Percentiles rank a stretch among this genome's conserved stretches.
Conservation (phyloP, 148 eudicot species). For the Rhododendron vialii region DNA sequence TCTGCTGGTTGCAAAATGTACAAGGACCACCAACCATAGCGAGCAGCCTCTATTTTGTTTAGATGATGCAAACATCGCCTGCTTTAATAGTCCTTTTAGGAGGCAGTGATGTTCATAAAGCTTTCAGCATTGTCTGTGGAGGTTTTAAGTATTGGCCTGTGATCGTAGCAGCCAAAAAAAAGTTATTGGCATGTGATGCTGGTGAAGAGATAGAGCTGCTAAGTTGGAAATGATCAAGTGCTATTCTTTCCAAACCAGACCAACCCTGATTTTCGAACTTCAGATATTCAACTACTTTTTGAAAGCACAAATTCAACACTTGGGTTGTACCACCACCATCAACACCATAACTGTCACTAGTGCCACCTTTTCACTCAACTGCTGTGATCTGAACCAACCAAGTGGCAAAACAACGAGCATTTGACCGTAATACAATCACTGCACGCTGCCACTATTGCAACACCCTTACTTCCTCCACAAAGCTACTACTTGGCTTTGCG, state of each 20-base stretch:
- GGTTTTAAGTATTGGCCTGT: neutral
- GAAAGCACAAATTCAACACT: neutral
- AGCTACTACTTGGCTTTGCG: neutral
- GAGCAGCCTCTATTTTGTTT: neutral
- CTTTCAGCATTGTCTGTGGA: neutral
- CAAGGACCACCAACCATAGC: neutral
- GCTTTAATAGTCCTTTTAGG: neutral
- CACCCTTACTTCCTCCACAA: neutral
- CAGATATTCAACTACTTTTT: neutral
- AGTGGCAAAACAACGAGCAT: neutral
- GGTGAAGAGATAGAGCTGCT: neutral
- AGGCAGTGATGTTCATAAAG: neutral
- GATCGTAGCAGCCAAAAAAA: neutral
- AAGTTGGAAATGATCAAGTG: neutral
- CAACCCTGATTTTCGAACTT: neutral
- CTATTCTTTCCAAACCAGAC: neutral
- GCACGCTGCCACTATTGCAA: neutral
- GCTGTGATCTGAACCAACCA: neutral
- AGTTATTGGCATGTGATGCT: neutral
- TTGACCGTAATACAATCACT: neutral
- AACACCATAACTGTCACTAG: neutral
- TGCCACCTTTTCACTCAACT: neutral
- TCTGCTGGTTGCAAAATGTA: neutral
- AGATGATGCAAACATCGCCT: neutral
- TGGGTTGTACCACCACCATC: neutral